Base-by-base conservation (phyloP, 2,329 filamentous ascomycete species). In the Calonectria pauciramosa region DNA sequence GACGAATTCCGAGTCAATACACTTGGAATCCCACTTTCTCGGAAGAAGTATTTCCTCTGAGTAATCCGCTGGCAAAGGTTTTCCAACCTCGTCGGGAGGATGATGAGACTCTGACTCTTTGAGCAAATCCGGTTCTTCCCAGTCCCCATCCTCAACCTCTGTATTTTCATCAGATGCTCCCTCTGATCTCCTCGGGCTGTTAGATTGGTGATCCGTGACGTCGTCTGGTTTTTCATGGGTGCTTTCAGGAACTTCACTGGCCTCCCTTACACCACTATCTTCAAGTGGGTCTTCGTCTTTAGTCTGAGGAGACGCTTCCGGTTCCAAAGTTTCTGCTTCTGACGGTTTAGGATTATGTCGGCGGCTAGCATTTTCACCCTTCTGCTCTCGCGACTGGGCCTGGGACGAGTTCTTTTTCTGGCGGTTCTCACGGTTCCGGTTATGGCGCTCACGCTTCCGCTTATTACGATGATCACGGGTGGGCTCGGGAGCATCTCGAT, bases 51-150 rank as follows among this genome's bases (percentile, higher is more conserved):
- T 84, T 20, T 87, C 85, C 26, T 88, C 87, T 49, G 83, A 86
- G 73, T 87, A 89, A 23, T 82, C 81, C 20, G 80, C 76, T 5
- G 87, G 84, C 1, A 90, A 81, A 26, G 88, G 88, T 72, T 86
- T 88, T 16, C 86, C 87, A 69, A 89, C 86, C n/a, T 87, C 85
- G 47, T 89, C 88, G n/a, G 86, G 86, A 9, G 83, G 82, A 70
- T 86, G 85, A 14, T 75, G 76, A 6, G 82, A 71, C 11, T 79
- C 74, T 41, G 81, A 75, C 51, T 87, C 85, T 13, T 83, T 80
- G 70, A 89, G 88, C 7, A 87, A 85, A 77, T 70, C 73, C 49
- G 76, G 74, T 16, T 85, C 80, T 9, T 88, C 85, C 84, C 86
- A 87, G 20, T 86, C 81, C 52, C 82, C 85, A 16, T 84, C 82